phyloP scores from a whole-genome alignment of 768 basidiomycete species.

The Boletales sp. region DNA sequence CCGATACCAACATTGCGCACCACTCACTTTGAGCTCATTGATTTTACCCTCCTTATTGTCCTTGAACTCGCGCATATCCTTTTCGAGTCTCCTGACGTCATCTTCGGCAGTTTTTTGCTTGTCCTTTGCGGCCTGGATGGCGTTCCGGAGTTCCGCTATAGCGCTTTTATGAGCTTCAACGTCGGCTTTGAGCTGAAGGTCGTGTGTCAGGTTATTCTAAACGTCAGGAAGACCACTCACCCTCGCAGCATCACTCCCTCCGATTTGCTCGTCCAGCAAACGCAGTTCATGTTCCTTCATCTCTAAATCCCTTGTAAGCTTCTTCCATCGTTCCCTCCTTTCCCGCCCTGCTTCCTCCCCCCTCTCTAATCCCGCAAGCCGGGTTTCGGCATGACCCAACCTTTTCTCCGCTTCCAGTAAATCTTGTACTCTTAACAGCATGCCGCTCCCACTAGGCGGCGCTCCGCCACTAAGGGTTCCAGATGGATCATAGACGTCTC shows the following conservation, averaged over 20 bases:
- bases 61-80: constrained; percentile 98
- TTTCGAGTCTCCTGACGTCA: constrained; percentile 85
- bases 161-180: constrained; percentile 68
- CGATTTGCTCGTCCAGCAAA: constrained; percentile 79
- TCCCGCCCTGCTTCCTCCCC: constrained; percentile 52
- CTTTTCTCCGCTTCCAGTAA: constrained; percentile 64
- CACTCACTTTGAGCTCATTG: constrained; percentile 79
- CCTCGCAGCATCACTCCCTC: constrained; percentile 84
- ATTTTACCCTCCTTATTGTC: constrained; percentile 98
- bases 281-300: constrained; percentile 86
- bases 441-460: constrained; percentile 69
- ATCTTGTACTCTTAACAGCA: constrained; percentile 82
- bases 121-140: constrained; percentile 62
- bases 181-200: constrained; percentile 70
- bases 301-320: constrained; percentile 65
- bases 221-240: constrained; percentile 37
- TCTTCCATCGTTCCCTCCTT: constrained; percentile 60
- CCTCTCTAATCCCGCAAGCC: constrained; percentile 49
- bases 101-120: constrained; percentile 74
- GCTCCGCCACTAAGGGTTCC: constrained; percentile 92
- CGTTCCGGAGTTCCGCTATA: constrained; percentile 54
- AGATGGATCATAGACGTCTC: constrained; percentile 95
- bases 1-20: background rate
- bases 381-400: constrained; percentile 46
- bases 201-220: background rate